Base-by-base conservation (phyloP, 2,329 filamentous ascomycete genomes). In the Beauveria scarabaeidicola region DNA sequence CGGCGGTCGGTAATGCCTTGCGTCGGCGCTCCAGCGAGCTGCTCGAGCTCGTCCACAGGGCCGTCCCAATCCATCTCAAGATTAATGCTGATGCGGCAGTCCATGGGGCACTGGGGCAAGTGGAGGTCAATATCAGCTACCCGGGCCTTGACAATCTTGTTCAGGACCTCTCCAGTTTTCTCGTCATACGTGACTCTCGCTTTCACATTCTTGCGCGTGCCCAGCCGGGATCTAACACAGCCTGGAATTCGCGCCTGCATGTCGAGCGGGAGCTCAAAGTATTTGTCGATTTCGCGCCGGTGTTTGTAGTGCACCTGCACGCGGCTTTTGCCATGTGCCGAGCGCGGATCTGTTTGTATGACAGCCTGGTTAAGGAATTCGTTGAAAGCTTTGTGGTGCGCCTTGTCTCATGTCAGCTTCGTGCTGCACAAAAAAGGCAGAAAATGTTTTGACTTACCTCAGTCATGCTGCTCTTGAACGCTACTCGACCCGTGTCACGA, bases 41-140 rank as follows among this genome's bases (percentile, higher is more conserved):
- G 68, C 65, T 82, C 78, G 15, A 85, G 71, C 61, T 84, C 81
- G 43, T 82, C 77, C 3, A 85, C 78, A 0, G 89, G 68, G 1
- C 91, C 90, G 3, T 91, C 81, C 77, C 87, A 96, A 58, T 87
- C 82, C 83, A 95, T 91, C 83, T 99, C 95, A 2, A 99, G 81
- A 69, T 96, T 97, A 69, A 99, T 86, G 67, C 91, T 96, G 65
- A 99, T 87, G 11, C 94, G 89, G 74, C 91, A 96, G 73, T 99
- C 94, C 68, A 97, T 89, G 3, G 84, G 83, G 9, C 82, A 83
- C 53, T 78, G 77, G 0, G 94, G 93, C 66, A 91, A 88, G 73
- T 89, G 87, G 19, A 99, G 81, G 67, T 96, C 89, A n/a, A 97
- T 76, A 70, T 99, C 91, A 27, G 84, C 86, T 15, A 97, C 80